Conservation (phyloP, 495 filamentous ascomycete genomes). For the Daldinia concentrica region DNA sequence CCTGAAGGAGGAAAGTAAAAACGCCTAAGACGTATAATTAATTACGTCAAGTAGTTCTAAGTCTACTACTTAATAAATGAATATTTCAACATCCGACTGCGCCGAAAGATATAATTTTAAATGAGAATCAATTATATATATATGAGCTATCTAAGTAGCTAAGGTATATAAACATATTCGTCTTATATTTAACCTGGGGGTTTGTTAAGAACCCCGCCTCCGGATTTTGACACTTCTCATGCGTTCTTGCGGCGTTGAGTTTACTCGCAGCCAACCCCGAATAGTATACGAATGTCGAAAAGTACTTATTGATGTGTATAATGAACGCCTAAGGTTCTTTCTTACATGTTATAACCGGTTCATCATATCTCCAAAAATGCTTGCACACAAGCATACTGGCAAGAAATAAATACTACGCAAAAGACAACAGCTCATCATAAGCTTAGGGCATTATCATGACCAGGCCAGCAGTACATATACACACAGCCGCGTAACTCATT, state of each 20-base stretch:
- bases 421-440: not conserved
- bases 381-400: no score
- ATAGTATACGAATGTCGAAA: not conserved
- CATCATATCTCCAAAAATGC: no score
- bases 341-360: no score
- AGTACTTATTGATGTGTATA: no score
- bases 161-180: not conserved
- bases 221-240: not conserved
- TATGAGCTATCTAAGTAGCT: not conserved
- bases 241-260: not conserved
- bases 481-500: slow-evolving; percentile 1
- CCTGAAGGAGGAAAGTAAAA: no score
- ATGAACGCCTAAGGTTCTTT: no score
- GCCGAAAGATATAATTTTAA: not conserved
- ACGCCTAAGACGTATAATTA: no score
- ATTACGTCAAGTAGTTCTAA: not conserved
- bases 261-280: not conserved
- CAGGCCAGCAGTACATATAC: not conserved
- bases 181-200: not conserved
- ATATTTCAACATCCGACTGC: not conserved
- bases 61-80: not conserved
- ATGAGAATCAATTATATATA: not conserved
- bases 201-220: not conserved
- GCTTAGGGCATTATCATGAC: not conserved
- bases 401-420: not conserved